These are phyloP conservation scores for Boletus subluridellus DNA, from an alignment of 1,284 basidiomycete species.

Conservation along the genomic window DNA sequence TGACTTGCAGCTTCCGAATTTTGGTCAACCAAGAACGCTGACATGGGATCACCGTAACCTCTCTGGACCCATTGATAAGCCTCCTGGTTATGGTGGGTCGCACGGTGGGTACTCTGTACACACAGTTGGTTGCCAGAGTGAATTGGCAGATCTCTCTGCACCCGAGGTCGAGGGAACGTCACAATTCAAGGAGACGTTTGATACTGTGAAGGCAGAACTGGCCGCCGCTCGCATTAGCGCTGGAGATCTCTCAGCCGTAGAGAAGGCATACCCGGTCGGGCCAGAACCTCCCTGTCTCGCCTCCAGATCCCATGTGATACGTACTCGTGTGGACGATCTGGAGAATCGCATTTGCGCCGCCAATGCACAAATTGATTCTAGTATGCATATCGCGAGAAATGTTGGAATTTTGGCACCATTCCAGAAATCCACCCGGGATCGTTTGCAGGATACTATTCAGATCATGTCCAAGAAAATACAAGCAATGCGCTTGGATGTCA, in stretches of 20 bases:
- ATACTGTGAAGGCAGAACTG: constrained; percentile 80
- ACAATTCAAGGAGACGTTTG: constrained; percentile 78
- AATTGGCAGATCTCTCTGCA: constrained; percentile 42
- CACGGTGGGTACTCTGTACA: constrained; percentile 23
- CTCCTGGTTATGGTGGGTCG: constrained; percentile 12
- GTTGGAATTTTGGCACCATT: constrained; percentile 87
- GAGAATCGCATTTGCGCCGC: constrained; percentile 55
- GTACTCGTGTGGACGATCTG: constrained; percentile 62
- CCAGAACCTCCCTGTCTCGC: constrained; percentile 11
- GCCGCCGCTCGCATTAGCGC: constrained; percentile 45
- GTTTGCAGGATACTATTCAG: constrained; percentile 62
- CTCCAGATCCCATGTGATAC: constrained; percentile 53
- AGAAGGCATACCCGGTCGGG: constrained; percentile 4
- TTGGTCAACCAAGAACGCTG: constrained; percentile 38
- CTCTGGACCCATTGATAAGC: constrained; percentile 3
- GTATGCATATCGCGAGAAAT: constrained; percentile 75
- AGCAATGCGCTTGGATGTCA: constrained; percentile 68
- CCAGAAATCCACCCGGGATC: constrained; percentile 75
- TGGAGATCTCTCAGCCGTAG: constrained; percentile 8
- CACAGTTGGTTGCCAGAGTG: constrained; percentile 35
- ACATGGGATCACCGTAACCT: constrained; percentile 46
- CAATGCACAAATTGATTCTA: constrained; percentile 65
- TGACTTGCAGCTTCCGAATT: constrained; percentile 46
- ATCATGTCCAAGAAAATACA: constrained; percentile 65
- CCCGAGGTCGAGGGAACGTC: constrained; percentile 53